A percentile compares a stretch with the other conserved stretches of the same genome.
These are phyloP conservation scores for Leptomonas pyrrhocoris DNA, from an alignment of 208 protist species.

Conservation along the genomic window DNA sequence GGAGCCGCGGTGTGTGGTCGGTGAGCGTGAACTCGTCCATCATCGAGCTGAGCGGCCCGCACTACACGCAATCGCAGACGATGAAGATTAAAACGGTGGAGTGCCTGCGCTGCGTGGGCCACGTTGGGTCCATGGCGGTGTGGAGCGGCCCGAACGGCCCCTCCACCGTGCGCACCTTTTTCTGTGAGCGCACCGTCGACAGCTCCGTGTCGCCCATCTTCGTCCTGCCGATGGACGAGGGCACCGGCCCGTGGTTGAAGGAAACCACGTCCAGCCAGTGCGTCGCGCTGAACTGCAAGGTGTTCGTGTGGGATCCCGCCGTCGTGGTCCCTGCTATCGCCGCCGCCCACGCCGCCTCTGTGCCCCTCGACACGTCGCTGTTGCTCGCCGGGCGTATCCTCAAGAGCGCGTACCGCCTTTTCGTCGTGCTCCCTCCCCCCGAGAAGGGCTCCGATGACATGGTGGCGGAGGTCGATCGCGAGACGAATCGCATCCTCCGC, in stretches of 20 bases:
- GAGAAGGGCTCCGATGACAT: conserved; percentile 68
- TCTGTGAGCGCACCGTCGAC: conserved; percentile 31
- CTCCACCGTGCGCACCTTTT: conserved; percentile 33
- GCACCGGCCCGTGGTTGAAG: conserved; percentile 84
- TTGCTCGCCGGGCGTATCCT: conserved; percentile 59
- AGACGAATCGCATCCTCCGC: conserved; percentile 54
- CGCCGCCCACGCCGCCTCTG: conserved; percentile 1
- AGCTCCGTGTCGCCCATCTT: conserved; percentile 48
- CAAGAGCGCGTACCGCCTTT: conserved; percentile 64
- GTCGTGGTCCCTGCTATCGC: conserved; percentile 44
- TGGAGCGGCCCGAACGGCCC: conserved; percentile 36
- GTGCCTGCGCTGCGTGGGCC: conserved; percentile 65
- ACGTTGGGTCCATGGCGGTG: conserved; percentile 67
- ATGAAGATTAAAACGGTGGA: conserved; percentile 45
- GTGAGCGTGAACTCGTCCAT: conserved; percentile 61
- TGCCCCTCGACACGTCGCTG: conserved; percentile 49
- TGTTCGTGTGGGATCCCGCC: conserved; percentile 65
- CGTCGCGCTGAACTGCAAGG: conserved; percentile 44
- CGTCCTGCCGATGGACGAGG: conserved; percentile 84
- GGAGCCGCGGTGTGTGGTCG: conserved; percentile 68
- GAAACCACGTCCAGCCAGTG: conserved; percentile 54
- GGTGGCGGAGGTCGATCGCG: conserved; percentile 63
- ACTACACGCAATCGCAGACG: conserved; percentile 51
- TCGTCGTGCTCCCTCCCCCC: conserved; percentile 56
- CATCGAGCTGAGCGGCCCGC: conserved; percentile 62